Evolutionary conservation across 192 early-diverging fungal genomes (phyloP).

Genomic region (Paraglomus occultum): DNA sequence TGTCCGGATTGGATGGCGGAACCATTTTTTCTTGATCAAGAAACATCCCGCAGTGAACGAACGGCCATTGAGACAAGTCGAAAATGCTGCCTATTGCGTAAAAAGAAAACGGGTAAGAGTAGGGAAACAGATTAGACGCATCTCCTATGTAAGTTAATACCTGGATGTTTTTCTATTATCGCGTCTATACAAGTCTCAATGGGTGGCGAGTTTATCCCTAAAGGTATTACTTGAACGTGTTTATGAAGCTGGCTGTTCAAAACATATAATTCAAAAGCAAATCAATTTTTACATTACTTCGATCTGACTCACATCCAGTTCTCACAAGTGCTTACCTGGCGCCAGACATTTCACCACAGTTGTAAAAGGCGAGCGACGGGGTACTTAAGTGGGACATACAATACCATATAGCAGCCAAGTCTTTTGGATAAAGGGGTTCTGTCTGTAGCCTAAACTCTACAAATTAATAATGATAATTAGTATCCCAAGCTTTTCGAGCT

Average conservation of each 20-base stretch:
- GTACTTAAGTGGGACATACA: conserved; percentile 31
- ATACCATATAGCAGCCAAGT: conserved; percentile 44
- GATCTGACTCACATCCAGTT: no score
- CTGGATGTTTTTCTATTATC: conserved; percentile 36
- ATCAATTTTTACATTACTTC: neutral
- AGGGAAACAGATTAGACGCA: neutral
- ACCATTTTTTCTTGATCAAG: conserved; percentile 43
- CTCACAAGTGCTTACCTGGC: conserved; percentile 40
- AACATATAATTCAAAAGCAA: neutral
- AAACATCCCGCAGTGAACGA: conserved; percentile 28
- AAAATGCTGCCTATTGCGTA: conserved; percentile 41
- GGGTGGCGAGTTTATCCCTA: conserved; percentile 38
- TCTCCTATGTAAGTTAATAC: conserved; percentile 27
- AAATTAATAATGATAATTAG: neutral
- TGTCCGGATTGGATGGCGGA: conserved; percentile 37
- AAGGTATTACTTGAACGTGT: conserved; percentile 57
- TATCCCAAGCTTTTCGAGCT: neutral
- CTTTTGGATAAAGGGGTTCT: conserved; percentile 44
- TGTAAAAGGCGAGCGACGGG: conserved; percentile 50
- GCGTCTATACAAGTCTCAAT: conserved; percentile 41
- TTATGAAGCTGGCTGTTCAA: conserved; percentile 55
- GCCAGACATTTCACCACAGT: conserved; percentile 55
- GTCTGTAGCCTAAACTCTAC: conserved; percentile 53
- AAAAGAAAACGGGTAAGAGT: neutral
- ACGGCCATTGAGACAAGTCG: conserved; percentile 8